Base-by-base conservation (phyloP, 495 filamentous ascomycete genomes). In the Aspergillus carlsbadensis region DNA sequence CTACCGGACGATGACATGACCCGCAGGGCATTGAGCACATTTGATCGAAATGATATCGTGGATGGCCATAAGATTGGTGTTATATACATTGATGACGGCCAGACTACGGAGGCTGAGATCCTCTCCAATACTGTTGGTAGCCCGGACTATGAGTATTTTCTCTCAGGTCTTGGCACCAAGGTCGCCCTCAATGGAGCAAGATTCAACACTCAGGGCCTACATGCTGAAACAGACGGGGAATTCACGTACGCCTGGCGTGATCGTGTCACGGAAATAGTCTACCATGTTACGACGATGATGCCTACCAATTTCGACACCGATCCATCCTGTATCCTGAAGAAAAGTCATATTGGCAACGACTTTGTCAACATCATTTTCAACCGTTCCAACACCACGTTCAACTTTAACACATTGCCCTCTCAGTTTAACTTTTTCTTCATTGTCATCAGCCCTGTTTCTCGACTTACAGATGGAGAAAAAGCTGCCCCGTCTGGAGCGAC, bases 301-400 rank as follows among this genome's bases (percentile, higher is more conserved):
- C 95, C 95, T 10, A 94, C 90, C 17, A 81, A 92, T 66, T 76
- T 86, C 22, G 82, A 88, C 26, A 77, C 82, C 37, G 91, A 97
- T 63, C 84, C 87, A 13, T 78, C 80, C 13, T 92, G 87, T 61
- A 83, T 85, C 59, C 81, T 81, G 65, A 99, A 99, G 77, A 99
- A 99, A 69, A 80, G 85, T 4, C 96, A 99, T 64, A 91, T 96
- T 39, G 95, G 95, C 37, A 99, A 99, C 64, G 96, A 99, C 73
- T 95, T 87, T 63, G 95, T 99, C 60, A 98, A 95, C 63, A 96
- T 99, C 62, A 85, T 99, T 46, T 99, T 92, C 76, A 99, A 99
- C 67, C 89, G 94, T 56, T 96, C 92, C 14, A 93, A 96, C 21
- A 65, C 83, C 22, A 86, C 90, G 0, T 98, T 96, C 77, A 79